A percentile compares a stretch with the other conserved stretches of the same genome.
phyloP scores from a whole-genome alignment of 2,329 filamentous ascomycete species.

The Aspergillus sp. region DNA sequence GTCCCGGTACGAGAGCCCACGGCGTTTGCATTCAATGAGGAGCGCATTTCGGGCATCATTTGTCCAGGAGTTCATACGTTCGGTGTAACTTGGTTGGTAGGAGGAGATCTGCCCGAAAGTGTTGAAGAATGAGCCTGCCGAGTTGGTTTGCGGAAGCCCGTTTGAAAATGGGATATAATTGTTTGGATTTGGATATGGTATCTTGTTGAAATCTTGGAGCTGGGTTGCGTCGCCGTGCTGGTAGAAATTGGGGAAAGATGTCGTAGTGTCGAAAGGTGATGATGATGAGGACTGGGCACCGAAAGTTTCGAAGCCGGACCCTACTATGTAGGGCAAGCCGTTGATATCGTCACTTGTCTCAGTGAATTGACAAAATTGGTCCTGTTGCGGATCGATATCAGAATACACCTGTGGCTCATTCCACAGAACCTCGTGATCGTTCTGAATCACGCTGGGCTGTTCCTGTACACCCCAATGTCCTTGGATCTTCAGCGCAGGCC shows the following conservation, averaged over 20 bases:
- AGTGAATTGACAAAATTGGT: conserved; percentile 1
- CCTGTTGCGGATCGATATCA: neutral
- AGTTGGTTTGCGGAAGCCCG: neutral
- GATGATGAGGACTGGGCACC: conserved; percentile 4
- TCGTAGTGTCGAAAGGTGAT: neutral
- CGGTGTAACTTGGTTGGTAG: neutral
- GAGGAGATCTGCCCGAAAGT: neutral
- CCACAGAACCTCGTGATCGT: conserved; percentile 3
- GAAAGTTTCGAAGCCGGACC: neutral
- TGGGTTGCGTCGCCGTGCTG: neutral
- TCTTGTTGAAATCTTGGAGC: neutral
- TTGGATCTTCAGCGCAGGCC: conserved; percentile 7
- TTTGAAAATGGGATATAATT: neutral
- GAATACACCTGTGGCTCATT: neutral
- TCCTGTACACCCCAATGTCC: conserved; percentile 4
- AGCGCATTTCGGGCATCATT: conserved; percentile 37
- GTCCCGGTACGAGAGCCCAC: conserved; percentile 48
- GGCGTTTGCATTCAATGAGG: conserved; percentile 41
- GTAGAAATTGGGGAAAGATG: neutral
- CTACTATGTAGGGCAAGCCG: conserved; percentile 6
- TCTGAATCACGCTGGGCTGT: neutral
- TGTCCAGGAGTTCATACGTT: conserved; percentile 15
- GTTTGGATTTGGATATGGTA: neutral
- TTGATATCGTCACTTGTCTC: neutral
- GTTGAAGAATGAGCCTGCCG: neutral